A percentile compares a stretch with the other conserved stretches of the same genome.
Evolutionary conservation across 2,329 filamentous ascomycete genomes (phyloP).

Genomic region (Dothistroma pini): DNA sequence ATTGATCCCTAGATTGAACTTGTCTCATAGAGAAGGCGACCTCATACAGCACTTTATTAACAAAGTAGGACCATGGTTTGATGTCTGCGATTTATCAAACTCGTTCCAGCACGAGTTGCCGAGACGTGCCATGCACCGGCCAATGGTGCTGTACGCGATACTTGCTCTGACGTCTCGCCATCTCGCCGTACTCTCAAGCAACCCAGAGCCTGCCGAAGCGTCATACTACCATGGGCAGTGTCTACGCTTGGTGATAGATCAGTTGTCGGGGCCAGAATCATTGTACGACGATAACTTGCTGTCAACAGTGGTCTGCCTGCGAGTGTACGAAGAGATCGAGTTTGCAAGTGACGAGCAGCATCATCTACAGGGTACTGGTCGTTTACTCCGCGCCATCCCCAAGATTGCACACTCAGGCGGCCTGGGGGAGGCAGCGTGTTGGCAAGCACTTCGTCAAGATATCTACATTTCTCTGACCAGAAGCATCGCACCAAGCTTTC

Average conservation of each 20-base stretch:
- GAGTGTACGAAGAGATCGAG: slow-evolving; percentile 38
- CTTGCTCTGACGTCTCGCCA: slow-evolving; percentile 37
- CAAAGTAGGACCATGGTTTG: slow-evolving; percentile 36
- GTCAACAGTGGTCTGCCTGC: slow-evolving; percentile 34
- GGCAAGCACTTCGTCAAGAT: slow-evolving; percentile 43
- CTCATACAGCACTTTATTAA: slow-evolving; percentile 32
- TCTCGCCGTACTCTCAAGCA: slow-evolving; percentile 26
- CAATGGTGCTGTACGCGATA: slow-evolving; percentile 34
- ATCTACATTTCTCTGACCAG: slow-evolving; percentile 41
- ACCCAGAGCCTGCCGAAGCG: slow-evolving; percentile 30
- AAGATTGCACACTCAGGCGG: slow-evolving; percentile 40
- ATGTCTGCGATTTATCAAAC: slow-evolving; percentile 34
- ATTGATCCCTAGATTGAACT: slow-evolving; percentile 4
- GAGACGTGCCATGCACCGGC: slow-evolving; percentile 30
- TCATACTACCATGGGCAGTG: slow-evolving; percentile 36
- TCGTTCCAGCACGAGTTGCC: slow-evolving; percentile 36
- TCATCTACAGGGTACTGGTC: slow-evolving; percentile 40
- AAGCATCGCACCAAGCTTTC: slow-evolving; percentile 37
- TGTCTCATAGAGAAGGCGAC: slow-evolving; percentile 21
- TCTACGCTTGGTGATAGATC: slow-evolving; percentile 35
- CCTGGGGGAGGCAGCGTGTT: slow-evolving; percentile 41
- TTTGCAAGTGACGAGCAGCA: slow-evolving; percentile 33
- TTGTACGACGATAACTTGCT: slow-evolving; percentile 34
- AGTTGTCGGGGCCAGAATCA: slow-evolving; percentile 27
- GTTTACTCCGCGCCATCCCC: slow-evolving; percentile 39